Percentiles rank a stretch among this genome's conserved stretches.
Conservation (phyloP, 176 grass and related monocot genomes). For the Bolboschoenus planiculmis region DNA sequence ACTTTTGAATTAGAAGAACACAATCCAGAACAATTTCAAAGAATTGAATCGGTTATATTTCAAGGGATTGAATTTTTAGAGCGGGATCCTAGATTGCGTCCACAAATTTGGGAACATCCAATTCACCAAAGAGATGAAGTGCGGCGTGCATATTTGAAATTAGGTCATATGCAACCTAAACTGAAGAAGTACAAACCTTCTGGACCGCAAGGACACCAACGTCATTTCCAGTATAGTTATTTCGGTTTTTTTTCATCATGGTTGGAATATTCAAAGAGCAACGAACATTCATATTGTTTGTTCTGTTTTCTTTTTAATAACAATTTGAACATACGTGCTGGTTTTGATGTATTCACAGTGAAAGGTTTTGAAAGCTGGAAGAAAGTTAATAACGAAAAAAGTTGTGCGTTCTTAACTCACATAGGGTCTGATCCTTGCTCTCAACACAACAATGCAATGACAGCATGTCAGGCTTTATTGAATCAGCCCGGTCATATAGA, state of each 20-base stretch:
- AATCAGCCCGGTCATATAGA: not conserved
- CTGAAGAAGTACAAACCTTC: not conserved
- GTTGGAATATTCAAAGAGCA: conserved; percentile 16
- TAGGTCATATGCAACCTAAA: too few relatives aligned
- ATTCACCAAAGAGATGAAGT: too few relatives aligned
- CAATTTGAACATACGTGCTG: not conserved
- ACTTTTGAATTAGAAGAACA: not conserved
- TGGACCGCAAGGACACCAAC: not conserved
- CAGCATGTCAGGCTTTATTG: not conserved
- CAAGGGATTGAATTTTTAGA: too few relatives aligned
- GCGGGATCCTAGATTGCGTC: too few relatives aligned
- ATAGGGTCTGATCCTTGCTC: conserved; percentile 1
- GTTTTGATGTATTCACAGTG: conserved; percentile 12
- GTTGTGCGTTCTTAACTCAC: conserved; percentile 7
- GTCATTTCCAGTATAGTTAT: not conserved
- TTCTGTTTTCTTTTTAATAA: not conserved
- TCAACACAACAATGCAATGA: conserved; percentile 5
- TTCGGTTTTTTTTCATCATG: not conserved
- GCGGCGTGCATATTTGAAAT: too few relatives aligned
- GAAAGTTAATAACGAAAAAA: conserved; percentile 24
- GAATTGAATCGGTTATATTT: too few relatives aligned
- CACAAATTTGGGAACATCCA: too few relatives aligned
- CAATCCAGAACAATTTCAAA: not conserved
- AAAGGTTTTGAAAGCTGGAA: conserved; percentile 14
- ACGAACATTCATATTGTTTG: not conserved